Base-by-base conservation (phyloP, 176 grass and related monocot species). In the Musa troglodytarum region DNA sequence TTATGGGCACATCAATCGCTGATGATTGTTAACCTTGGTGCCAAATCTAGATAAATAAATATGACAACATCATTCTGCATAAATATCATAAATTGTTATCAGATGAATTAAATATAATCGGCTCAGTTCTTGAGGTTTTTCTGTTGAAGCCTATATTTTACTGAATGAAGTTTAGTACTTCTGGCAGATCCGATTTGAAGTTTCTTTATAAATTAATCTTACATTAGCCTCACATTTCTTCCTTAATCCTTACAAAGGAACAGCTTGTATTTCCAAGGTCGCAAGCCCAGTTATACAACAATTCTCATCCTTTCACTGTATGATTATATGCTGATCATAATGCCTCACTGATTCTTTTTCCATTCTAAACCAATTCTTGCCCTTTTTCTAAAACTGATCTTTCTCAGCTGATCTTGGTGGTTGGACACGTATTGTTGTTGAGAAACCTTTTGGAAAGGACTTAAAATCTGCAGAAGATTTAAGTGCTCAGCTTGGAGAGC, bases 401-500 rank as follows among this genome's bases (percentile, higher is more conserved):
- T 77, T 51, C 1, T 66, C 75, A 77, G 75, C 75, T 53, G 49
- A 77, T 53, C 59, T 52, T 65, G 21, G 75, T 25, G 61, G 75
- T 11, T 77, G 75, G 75, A 77, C 75, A 25, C 59, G 75, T 14
- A n/a, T 65, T 65, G 75, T 65, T 3, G 59, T 77, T 53, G 59
- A 65, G 59, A 77, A 77, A 25, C 75, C 75, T 77, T 77, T 77
- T 77, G 75, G 59, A 49, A 77, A 65, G 61, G 75, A 77, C 49
- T 17, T 77, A 13, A 51, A 65, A 50, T 77, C 75, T 28, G 75
- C 75, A 65, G 75, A 77, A 66, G 58, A 77, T 24, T 65, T 77
- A 24, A 77, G 75, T 25, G 11, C 75, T 43, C 75, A 77, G 43
- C 75, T 77, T 64, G 75, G 75, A 53, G 59, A 77, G 34, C 58